Evolutionary conservation across 2,329 filamentous ascomycete species (phyloP), one percentile per base, ranked within the genome.

Genomic region (Pseudogymnoascus sp.): DNA sequence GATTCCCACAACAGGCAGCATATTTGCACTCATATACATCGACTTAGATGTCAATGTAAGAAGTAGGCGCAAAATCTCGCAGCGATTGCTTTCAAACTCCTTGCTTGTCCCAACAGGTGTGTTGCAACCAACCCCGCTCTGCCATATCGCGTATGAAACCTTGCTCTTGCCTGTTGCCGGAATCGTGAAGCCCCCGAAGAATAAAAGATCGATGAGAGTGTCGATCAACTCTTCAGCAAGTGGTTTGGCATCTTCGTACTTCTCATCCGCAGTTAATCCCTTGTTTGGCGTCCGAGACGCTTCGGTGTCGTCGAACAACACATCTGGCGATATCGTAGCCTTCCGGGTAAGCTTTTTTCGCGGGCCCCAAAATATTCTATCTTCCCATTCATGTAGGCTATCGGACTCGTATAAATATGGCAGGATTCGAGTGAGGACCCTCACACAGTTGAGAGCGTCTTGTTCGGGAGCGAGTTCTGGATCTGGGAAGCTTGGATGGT

Each of bases 91-190:
- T 77, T 99, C 94, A 63, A 90, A 88, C 69, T 97, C 92, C 73
- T 91, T 96, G 60, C 87, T 97, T 3, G 92, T 93, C 8, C 87
- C 87, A 68, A 95, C 86, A 4, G 92, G 85, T 13, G 89, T 90
- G 74, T 96, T 96, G 78, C 93, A 97, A 12, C 94, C 94, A 31
- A 99, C 93, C 58, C 94, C 94, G 71, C 90, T 97, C 77, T 97
- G 92, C 94, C 94, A 99, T 72, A 99, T 97, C 61, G 91, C 88
- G 75, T 94, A 96, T 6, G 88, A 89, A 62, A 97, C 89, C 73
- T 94, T 95, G 61, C 85, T 84, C 62, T 86, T 81, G 12, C 85
- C 81, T 42, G 89, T 83, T 63, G 81, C 84, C 8, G 93, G 90
- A 13, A 97, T 82, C 0, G 93, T 96, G 70, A 99, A 88, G 61